Evolutionary conservation across 139 green algal genomes (phyloP), one percentile per base, ranked within the genome.

Genomic region (Chlamydomonas eustigma): DNA sequence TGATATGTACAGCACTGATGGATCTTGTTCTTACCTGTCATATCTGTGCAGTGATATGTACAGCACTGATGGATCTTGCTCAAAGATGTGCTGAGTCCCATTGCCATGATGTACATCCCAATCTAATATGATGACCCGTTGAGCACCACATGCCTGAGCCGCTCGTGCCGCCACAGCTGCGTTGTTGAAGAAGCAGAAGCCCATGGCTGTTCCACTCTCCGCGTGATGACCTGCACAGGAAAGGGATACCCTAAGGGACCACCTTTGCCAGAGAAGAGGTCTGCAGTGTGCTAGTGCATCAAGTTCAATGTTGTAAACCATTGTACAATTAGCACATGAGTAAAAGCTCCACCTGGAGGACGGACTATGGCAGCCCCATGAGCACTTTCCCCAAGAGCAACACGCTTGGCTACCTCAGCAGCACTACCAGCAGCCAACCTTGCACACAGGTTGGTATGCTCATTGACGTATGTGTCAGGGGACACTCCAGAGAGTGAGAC

Each of bases 161-260:
- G 85, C 87, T 0, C 85, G 66, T 25, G 87, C 90, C 30, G 88
- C 82, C 30, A 90, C 82, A 38, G 86, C 86, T 24, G 82, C 82
- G 51, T 88, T 93, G 85, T 97, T 96, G 88, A 89, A 95, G 65
- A 95, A 91, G 87, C 92, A 97, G 78, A 97, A 97, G 67, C 92
- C 92, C 90, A 95, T 94, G 33, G 91, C 84, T 34, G 84, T 44
- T 2, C 73, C 71, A 1, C 64, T 78, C 80, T 93, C 90, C 3
- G 92, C 92, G 76, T 97, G 92, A 80, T 97, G 92, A 24, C 82
- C 81, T 39, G 76, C 71, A 64, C 36, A 58, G 70, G n/a, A n/a
- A n/a, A n/a, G n/a, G n/a, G n/a, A n/a, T n/a, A n/a, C n/a, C n/a
- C n/a, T n/a, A n/a, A n/a, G n/a, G n/a, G n/a, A n/a, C n/a, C n/a